phyloP scores from a whole-genome alignment of 2,329 filamentous ascomycete genomes.

The Botryotinia calthae region DNA sequence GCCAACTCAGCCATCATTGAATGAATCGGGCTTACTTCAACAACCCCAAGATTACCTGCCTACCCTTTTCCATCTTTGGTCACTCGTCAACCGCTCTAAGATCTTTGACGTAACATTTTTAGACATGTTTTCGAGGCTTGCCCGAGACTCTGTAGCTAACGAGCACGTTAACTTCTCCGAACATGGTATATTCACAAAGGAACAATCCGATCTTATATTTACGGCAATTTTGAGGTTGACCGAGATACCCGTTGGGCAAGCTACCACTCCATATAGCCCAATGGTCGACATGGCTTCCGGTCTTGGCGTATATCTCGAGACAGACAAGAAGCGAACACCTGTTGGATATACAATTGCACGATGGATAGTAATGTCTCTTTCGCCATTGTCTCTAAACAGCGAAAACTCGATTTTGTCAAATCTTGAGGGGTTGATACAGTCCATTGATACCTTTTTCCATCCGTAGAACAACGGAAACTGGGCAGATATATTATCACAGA shows the following conservation, averaged over 20 bases:
- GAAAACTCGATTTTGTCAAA: constrained; percentile 77
- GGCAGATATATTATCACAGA: constrained; percentile 85
- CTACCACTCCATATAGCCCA: constrained; percentile 83
- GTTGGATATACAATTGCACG: constrained; percentile 87
- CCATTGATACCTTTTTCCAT: constrained; percentile 97
- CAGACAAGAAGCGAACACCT: constrained; percentile 91
- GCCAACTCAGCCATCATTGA: constrained; percentile 76
- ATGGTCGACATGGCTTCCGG: constrained; percentile 80
- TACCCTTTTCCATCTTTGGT: constrained; percentile 96
- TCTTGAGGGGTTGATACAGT: constrained; percentile 88
- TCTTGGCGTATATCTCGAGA: constrained; percentile 80
- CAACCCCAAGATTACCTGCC: constrained; percentile 86
- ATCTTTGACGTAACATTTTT: constrained; percentile 82
- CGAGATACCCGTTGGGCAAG: constrained; percentile 94
- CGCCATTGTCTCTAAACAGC: constrained; percentile 74
- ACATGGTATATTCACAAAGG: constrained; percentile 86
- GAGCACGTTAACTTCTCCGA: constrained; percentile 75
- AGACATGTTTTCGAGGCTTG: constrained; percentile 83
- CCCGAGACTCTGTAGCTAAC: constrained; percentile 76
- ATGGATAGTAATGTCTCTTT: constrained; percentile 90
- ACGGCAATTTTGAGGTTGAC: constrained; percentile 85
- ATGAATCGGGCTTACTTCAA: constrained; percentile 64
- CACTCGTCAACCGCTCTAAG: constrained; percentile 84
- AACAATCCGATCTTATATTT: constrained; percentile 90
- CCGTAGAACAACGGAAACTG: constrained; percentile 92